A percentile compares a stretch with the other conserved stretches of the same genome.
Conservation (phyloP, 495 filamentous ascomycete genomes). For the Penicillium taxi region DNA sequence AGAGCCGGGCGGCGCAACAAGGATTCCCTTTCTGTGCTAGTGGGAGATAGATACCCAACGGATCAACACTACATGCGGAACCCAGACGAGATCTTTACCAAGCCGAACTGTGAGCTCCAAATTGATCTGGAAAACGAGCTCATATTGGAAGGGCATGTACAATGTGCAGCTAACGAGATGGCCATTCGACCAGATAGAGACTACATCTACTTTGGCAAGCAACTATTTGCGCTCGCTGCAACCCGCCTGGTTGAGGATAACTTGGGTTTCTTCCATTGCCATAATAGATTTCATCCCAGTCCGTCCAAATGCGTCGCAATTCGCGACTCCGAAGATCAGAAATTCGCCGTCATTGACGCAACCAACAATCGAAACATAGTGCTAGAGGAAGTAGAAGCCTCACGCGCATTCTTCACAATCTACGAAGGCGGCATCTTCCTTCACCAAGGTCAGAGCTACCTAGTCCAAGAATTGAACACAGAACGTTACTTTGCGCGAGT, state of each 20-base stretch:
- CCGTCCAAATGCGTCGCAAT: slow-evolving; percentile 81
- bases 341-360: slow-evolving; percentile 89
- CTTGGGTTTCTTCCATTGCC: slow-evolving; percentile 80
- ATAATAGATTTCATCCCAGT: slow-evolving; percentile 76
- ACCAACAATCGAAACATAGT: slow-evolving; percentile 75
- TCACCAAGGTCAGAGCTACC: slow-evolving; percentile 86
- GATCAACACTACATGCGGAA: slow-evolving; percentile 98
- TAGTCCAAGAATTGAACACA: slow-evolving; percentile 81
- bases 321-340: slow-evolving; percentile 83
- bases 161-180: slow-evolving; percentile 94
- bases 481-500: slow-evolving; percentile 69
- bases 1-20: slow-evolving; percentile 88
- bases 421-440: slow-evolving; percentile 98
- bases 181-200: slow-evolving; percentile 76
- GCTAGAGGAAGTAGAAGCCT: slow-evolving; percentile 92
- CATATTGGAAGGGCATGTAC: slow-evolving; percentile 85
- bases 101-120: slow-evolving; percentile 80
- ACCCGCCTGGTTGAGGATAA: slow-evolving; percentile 68
- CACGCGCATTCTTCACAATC: slow-evolving; percentile 88
- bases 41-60: slow-evolving; percentile 87
- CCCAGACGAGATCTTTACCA: slow-evolving; percentile 91
- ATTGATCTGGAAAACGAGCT: slow-evolving; percentile 88
- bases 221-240: slow-evolving; percentile 62
- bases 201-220: slow-evolving; percentile 66
- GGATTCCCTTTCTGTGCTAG: slow-evolving; percentile 82